Percentiles rank a stretch among this genome's conserved stretches.
Conservation (phyloP, 345 rosid genomes). For the Populus simonii region DNA sequence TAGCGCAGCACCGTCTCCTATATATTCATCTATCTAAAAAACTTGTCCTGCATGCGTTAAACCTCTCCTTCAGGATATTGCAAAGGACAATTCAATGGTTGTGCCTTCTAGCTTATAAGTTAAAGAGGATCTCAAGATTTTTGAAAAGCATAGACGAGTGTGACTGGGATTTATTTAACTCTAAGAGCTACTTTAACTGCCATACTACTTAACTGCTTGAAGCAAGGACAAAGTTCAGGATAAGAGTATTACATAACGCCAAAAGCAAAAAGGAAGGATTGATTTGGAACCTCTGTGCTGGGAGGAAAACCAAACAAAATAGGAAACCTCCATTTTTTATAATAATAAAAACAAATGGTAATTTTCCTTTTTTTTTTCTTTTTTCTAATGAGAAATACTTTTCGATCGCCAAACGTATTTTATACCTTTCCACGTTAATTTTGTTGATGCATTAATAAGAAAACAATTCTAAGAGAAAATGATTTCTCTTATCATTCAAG, state of each 20-base stretch:
- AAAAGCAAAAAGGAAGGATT: not conserved
- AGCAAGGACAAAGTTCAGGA: not conserved
- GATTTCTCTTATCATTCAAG: no score
- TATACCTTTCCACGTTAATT: no score
- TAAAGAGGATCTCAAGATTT: not conserved
- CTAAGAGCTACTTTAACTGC: not conserved
- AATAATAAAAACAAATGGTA: no score
- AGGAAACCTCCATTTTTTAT: not conserved
- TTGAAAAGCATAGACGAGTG: not conserved
- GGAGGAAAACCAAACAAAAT: not conserved
- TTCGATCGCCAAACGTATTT: no score
- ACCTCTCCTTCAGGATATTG: slow-evolving; percentile 15
- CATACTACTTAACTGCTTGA: not conserved
- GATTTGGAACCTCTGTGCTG: not conserved
- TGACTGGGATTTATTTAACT: not conserved
- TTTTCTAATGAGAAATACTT: no score
- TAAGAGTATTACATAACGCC: no score
- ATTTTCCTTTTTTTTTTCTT: no score
- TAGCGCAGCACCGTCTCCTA: slow-evolving; percentile 22
- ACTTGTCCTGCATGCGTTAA: slow-evolving; percentile 30
- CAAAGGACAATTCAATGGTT: not conserved
- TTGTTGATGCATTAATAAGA: no score
- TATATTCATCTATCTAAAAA: slow-evolving; percentile 49
- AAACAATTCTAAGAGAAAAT: no score
- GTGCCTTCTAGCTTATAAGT: not conserved